Percentiles rank a stretch among this genome's conserved stretches.
Evolutionary conservation across 1,139 yeast species (phyloP).

Genomic region (Suhomyces bribrorum): DNA sequence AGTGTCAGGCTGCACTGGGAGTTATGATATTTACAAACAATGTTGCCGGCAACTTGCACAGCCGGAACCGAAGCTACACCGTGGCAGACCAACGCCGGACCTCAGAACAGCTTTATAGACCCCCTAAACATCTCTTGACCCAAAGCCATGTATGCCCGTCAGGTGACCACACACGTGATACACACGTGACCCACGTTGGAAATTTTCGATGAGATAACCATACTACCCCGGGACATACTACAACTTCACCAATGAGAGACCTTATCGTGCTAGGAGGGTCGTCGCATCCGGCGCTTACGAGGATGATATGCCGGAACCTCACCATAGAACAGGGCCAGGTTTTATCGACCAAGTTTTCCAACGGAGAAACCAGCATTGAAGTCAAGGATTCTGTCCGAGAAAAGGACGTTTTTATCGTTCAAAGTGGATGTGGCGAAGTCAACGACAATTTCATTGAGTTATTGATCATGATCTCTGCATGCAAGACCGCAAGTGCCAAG

Average conservation of each 20-base stretch:
- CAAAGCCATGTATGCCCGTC: too few species aligned
- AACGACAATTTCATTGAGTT: slow-evolving; percentile 90
- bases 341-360: slow-evolving; percentile 58
- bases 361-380: slow-evolving; percentile 90
- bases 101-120: too few species aligned
- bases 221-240: not conserved
- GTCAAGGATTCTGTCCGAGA: slow-evolving; percentile 86
- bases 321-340: slow-evolving; percentile 64
- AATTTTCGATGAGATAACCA: slow-evolving; percentile 8
- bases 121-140: too few species aligned
- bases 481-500: slow-evolving; percentile 92
- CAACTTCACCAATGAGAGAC: slow-evolving; percentile 55
- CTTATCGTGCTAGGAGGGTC: slow-evolving; percentile 77
- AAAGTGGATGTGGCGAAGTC: slow-evolving; percentile 83
- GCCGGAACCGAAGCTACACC: too few species aligned
- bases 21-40: too few species aligned
- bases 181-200: slow-evolving; percentile 3
- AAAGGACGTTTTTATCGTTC: slow-evolving; percentile 86
- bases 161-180: slow-evolving; percentile 3
- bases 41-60: too few species aligned
- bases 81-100: too few species aligned
- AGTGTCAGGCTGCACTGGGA: too few species aligned
- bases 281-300: slow-evolving; percentile 67
- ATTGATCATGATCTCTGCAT: slow-evolving; percentile 85
- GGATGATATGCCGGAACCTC: slow-evolving; percentile 61